phyloP scores from a whole-genome alignment of 2,329 filamentous ascomycete species.

The Colletotrichum noveboracense region DNA sequence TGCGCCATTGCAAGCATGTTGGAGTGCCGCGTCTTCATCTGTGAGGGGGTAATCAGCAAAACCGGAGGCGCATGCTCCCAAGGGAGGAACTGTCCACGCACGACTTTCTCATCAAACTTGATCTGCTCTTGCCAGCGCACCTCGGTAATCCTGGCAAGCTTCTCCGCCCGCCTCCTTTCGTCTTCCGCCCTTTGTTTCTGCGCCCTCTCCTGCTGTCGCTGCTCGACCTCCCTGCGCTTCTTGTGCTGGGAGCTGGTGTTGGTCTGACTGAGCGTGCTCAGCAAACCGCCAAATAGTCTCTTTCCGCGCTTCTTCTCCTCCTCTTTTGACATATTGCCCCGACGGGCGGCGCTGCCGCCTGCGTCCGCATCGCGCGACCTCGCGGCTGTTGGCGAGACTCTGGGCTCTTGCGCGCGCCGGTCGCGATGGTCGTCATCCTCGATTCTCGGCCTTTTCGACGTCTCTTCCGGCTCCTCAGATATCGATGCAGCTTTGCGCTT shows the following conservation, averaged over 20 bases:
- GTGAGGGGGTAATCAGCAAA: constrained; percentile 26
- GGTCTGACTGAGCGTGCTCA: constrained; percentile 80
- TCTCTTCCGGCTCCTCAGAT: constrained; percentile 20
- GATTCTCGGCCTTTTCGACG: constrained; percentile 19
- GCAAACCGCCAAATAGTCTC: constrained; percentile 82
- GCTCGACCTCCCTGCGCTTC: constrained; percentile 81
- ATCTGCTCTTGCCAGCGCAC: constrained; percentile 73
- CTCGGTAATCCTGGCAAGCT: constrained; percentile 64
- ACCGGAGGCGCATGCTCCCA: background rate
- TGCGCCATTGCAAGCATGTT: constrained; percentile 75
- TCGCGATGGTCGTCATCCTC: constrained; percentile 4
- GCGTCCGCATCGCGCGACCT: constrained; percentile 1
- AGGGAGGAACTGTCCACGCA: constrained; percentile 48
- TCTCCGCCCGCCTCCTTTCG: constrained; percentile 69
- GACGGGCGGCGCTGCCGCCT: constrained; percentile 32
- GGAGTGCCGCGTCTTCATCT: constrained; percentile 79
- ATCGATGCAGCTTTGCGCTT: constrained; percentile 37
- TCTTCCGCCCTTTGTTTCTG: constrained; percentile 76
- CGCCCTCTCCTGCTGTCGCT: constrained; percentile 77
- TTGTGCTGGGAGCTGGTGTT: constrained; percentile 67
- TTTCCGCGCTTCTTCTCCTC: constrained; percentile 87
- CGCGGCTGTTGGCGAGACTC: background rate
- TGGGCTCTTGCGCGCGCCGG: background rate
- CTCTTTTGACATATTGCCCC: constrained; percentile 36
- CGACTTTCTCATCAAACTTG: constrained; percentile 76